These are phyloP conservation scores for Neurospora sp. DNA, from an alignment of 495 filamentous ascomycete genomes.

Conservation along the genomic window DNA sequence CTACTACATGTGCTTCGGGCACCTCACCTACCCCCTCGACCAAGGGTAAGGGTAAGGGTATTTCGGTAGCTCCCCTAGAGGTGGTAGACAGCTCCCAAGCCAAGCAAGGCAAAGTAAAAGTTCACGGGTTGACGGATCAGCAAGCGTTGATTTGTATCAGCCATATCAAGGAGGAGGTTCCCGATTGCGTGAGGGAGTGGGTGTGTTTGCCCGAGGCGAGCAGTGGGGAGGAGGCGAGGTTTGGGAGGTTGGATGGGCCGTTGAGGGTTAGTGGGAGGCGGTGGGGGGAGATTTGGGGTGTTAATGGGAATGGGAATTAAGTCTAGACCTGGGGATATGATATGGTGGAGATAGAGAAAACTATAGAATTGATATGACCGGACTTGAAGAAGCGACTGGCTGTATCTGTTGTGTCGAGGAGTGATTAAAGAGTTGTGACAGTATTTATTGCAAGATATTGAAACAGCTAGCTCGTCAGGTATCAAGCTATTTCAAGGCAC, in stretches of 20 bases:
- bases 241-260: constrained; percentile 46
- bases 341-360: not conserved
- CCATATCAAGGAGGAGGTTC: constrained; percentile 85
- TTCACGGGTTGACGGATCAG: constrained; percentile 46
- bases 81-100: constrained; percentile 34
- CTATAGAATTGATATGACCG: not conserved
- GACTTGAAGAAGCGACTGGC: too few species aligned
- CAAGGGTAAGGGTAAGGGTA: not conserved
- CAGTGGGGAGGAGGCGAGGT: constrained; percentile 43
- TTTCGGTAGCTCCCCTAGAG: constrained; percentile 1
- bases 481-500: too few species aligned
- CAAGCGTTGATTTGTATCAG: constrained; percentile 83
- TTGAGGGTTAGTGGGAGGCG: constrained; percentile 39
- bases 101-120: constrained; percentile 27
- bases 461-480: too few species aligned
- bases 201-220: constrained; percentile 65
- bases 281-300: constrained; percentile 56
- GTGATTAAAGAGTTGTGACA: too few species aligned
- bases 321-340: not conserved
- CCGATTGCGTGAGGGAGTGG: constrained; percentile 66
- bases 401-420: too few species aligned
- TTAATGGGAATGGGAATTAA: not conserved
- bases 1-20: not conserved
- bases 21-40: not conserved
- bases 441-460: too few species aligned